phyloP scores from a whole-genome alignment of 495 filamentous ascomycete species.

The Tuber brumale region DNA sequence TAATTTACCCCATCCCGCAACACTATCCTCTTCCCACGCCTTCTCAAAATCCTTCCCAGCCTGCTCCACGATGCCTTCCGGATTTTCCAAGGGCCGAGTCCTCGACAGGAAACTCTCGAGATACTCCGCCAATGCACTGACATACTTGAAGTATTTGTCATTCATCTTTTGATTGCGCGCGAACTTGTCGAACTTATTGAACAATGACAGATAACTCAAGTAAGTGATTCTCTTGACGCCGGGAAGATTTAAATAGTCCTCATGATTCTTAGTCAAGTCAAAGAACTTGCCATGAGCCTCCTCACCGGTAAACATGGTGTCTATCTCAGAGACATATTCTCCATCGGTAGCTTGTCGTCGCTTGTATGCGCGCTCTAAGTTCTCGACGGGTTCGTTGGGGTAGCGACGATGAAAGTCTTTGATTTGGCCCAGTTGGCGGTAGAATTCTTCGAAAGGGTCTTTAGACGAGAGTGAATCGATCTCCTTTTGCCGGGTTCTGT shows the following conservation, averaged over 20 bases:
- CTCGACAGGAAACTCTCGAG: slow-evolving; percentile 79
- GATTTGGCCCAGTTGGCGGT: slow-evolving; percentile 70
- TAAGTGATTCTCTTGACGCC: slow-evolving; percentile 76
- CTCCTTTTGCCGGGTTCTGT: slow-evolving; percentile 60
- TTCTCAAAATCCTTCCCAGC: slow-evolving; percentile 79
- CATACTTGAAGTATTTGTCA: slow-evolving; percentile 84
- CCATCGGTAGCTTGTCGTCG: slow-evolving; percentile 58
- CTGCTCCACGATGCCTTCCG: slow-evolving; percentile 64
- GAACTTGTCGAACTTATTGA: slow-evolving; percentile 74
- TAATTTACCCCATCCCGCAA: slow-evolving; percentile 71
- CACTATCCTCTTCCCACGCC: slow-evolving; percentile 69
- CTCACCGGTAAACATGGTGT: slow-evolving; percentile 91
- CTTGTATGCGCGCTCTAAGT: slow-evolving; percentile 87
- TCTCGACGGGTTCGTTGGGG: slow-evolving; percentile 90
- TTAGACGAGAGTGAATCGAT: slow-evolving; percentile 76
- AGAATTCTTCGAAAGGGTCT: slow-evolving; percentile 88
- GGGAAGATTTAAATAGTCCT: slow-evolving; percentile 82
- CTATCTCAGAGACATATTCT: slow-evolving; percentile 60
- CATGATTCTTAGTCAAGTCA: slow-evolving; percentile 75
- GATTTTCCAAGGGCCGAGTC: slow-evolving; percentile 72
- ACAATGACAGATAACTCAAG: slow-evolving; percentile 80
- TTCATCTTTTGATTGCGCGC: slow-evolving; percentile 76
- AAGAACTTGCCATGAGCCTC: slow-evolving; percentile 86
- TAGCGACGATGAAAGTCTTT: slow-evolving; percentile 85
- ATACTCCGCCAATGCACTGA: slow-evolving; percentile 70